Percentiles rank a stretch among this genome's conserved stretches.
Evolutionary conservation across 352 stramenopile genomes (phyloP).

Genomic region (Pythium phragmiticola): DNA sequence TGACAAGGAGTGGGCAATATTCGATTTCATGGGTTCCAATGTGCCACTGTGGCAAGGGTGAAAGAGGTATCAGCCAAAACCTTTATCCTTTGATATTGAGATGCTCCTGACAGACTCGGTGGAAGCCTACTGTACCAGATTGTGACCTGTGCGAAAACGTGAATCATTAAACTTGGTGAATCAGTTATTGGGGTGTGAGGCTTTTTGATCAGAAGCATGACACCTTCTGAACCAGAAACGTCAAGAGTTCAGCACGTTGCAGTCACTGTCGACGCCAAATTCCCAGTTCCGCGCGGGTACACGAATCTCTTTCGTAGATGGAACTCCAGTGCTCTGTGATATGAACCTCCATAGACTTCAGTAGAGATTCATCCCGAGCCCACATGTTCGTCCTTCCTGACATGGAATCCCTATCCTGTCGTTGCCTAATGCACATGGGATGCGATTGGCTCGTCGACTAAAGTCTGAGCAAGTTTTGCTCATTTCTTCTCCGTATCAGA

Average conservation of each 20-base stretch:
- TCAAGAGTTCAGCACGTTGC: slow-evolving; percentile 5
- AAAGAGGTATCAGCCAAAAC: background rate
- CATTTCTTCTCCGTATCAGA: too few relatives aligned
- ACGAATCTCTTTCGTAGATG: background rate
- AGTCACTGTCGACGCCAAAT: background rate
- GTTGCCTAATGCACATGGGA: too few relatives aligned
- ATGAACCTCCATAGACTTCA: too few relatives aligned
- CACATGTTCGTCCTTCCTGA: too few relatives aligned
- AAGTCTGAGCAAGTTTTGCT: too few relatives aligned
- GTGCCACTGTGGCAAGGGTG: slow-evolving; percentile 7
- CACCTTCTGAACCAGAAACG: background rate
- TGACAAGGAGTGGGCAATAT: background rate
- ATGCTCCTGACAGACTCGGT: background rate
- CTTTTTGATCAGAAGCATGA: background rate
- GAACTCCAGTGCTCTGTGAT: too few relatives aligned
- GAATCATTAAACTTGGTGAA: background rate
- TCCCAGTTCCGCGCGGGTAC: too few relatives aligned
- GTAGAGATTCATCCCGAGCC: too few relatives aligned
- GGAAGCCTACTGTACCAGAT: background rate
- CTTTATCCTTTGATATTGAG: slow-evolving; percentile 14
- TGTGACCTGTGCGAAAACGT: background rate
- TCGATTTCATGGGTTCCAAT: background rate
- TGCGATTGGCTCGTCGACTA: too few relatives aligned
- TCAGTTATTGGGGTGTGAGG: background rate
- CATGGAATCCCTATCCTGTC: too few relatives aligned